A percentile compares a stretch with the other conserved stretches of the same genome.
These are phyloP conservation scores for Escovopsis weberi DNA, from an alignment of 2,329 filamentous ascomycete species.

Conservation along the genomic window DNA sequence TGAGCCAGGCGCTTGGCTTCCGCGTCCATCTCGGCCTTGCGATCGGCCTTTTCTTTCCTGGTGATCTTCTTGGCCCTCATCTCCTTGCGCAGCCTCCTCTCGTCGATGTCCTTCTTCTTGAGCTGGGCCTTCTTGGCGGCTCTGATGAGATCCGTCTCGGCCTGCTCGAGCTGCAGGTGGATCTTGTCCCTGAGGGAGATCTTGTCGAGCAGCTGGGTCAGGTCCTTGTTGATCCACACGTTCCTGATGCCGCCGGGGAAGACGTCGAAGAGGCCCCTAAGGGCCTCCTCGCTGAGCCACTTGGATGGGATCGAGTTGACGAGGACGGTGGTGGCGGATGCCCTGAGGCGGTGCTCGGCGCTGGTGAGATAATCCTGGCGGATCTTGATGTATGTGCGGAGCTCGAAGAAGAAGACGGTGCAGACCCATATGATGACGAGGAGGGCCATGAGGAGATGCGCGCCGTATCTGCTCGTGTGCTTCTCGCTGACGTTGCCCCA, in stretches of 20 bases:
- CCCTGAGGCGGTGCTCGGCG: conserved; percentile 81
- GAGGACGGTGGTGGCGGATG: conserved; percentile 88
- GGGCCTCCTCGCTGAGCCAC: conserved; percentile 73
- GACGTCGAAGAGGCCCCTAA: conserved; percentile 80
- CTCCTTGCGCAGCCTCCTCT: conserved; percentile 47
- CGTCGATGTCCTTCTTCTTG: conserved; percentile 49
- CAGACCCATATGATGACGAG: conserved; percentile 72
- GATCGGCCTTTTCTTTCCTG: conserved; percentile 35
- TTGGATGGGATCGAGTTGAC: conserved; percentile 82
- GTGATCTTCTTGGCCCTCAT: conserved; percentile 32
- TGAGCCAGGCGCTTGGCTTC: conserved; percentile 37
- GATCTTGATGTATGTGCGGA: conserved; percentile 79
- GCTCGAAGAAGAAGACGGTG: conserved; percentile 71
- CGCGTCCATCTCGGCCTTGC: conserved; percentile 32
- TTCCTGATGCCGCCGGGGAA: conserved; percentile 92
- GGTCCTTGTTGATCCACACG: conserved; percentile 90
- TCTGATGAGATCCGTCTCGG: conserved; percentile 74
- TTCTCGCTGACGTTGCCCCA: conserved; percentile 69
- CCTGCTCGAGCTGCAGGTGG: conserved; percentile 58
- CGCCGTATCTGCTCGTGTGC: conserved; percentile 61
- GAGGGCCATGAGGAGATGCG: conserved; percentile 69
- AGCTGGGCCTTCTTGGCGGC: conserved; percentile 64
- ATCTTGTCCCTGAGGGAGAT: conserved; percentile 60
- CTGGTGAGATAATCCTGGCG: conserved; percentile 91
- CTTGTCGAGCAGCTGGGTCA: conserved; percentile 71